phyloP scores from a whole-genome alignment of 1,284 basidiomycete genomes.

The Cryptococcus sp. region DNA sequence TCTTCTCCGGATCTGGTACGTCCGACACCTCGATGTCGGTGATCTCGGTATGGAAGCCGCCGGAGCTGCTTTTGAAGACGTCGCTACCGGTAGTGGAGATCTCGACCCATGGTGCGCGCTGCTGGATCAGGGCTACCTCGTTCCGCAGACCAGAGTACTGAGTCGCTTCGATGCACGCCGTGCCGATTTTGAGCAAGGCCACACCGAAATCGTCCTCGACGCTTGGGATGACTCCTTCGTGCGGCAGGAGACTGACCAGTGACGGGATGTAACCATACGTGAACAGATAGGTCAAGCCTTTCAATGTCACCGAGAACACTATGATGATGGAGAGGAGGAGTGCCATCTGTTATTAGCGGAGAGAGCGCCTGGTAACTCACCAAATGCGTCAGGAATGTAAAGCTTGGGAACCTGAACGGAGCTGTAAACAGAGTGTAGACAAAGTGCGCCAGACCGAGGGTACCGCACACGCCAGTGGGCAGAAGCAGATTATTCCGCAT shows the following conservation, averaged over 20 bases:
- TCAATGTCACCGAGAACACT: constrained; percentile 42
- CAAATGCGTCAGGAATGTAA: constrained; percentile 50
- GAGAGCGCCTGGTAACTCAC: constrained; percentile 21
- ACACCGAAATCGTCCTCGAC: constrained; percentile 50
- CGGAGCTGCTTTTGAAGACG: constrained; percentile 14
- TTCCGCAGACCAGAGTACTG: constrained; percentile 48
- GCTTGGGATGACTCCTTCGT: constrained; percentile 42
- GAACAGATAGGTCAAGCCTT: constrained; percentile 46
- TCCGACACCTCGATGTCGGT: constrained; percentile 42
- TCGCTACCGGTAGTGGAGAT: constrained; percentile 28
- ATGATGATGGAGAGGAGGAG: constrained; percentile 47
- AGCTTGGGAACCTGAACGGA: constrained; percentile 48
- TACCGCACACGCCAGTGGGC: constrained; percentile 49
- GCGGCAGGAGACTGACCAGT: constrained; percentile 42
- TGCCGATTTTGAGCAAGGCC: constrained; percentile 47
- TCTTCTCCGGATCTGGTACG: constrained; percentile 31
- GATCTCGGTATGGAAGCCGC: constrained; percentile 43
- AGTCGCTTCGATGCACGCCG: constrained; percentile 49
- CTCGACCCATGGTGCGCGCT: constrained; percentile 41
- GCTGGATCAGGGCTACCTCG: constrained; percentile 40
- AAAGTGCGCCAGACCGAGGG: constrained; percentile 46
- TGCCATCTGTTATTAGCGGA: constrained; percentile 31
- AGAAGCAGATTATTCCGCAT: constrained; percentile 41
- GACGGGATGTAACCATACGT: constrained; percentile 51
- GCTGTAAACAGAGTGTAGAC: constrained; percentile 39